Base-by-base conservation (phyloP, 2,329 filamentous ascomycete genomes). In the Sporothrix brasiliensis region DNA sequence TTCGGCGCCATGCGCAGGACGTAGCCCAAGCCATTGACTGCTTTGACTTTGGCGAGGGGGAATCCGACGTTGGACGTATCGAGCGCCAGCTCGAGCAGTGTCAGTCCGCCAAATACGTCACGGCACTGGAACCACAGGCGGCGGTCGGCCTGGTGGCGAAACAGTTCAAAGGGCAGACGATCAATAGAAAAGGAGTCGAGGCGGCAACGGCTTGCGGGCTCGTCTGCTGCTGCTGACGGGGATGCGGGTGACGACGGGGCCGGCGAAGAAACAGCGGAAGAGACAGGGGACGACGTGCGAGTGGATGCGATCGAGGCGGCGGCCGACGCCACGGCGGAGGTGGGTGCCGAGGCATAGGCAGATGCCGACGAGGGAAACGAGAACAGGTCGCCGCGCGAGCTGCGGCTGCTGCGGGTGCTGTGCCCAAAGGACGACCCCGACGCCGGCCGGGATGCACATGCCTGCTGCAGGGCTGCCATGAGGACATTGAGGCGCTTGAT, bases 1-100 rank as follows among this genome's bases (percentile, higher is more conserved):
- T 79, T 76, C 52, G 73, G 76, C 13, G 79, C 78, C 66, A 79
- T 78, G 70, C 80, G 81, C 27, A 84, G 77, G 24, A 83, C 77
- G 69, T 79, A 79, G 67, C 81, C 82, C 16, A 84, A 78, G 4
- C 80, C 81, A 73, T 82, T 82, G 72, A 83, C 76, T 67, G 81
- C 79, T 72, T 79, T 78, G 72, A 80, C 78, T 61, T 78, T 77
- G 10, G 80, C 77, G 13, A 76, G 74, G 2, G 81, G 82, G 3
- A 81, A 76, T 39, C 78, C 75, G 16, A 79, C 73, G 16, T 76
- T 75, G 9, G 81, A 81, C 1, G 79, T 77, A 74, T 83, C 82
- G 60, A 84, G 72, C 10, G 79, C 79, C 14, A 83, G 75, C 72
- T 80, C 76, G 27, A 84, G 80, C 24, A 75, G 78, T 0, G 78